Evolutionary conservation across 345 rosid species (phyloP), one percentile per base, ranked within the genome.

Genomic region (Euphorbia lathyris): DNA sequence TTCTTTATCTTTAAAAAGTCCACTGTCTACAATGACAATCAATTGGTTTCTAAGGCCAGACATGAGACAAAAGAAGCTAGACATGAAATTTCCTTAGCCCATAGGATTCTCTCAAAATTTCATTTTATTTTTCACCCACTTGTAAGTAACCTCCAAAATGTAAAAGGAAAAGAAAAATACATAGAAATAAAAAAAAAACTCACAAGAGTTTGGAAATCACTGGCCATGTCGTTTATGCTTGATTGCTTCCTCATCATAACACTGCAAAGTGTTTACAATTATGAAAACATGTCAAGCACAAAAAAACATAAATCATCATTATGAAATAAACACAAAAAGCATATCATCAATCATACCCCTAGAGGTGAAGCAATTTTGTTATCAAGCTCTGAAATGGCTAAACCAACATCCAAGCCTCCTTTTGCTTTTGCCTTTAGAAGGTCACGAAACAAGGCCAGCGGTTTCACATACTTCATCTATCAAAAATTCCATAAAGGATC

Each of bases 391-490:
- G 90, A 92, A 34, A 92, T 66, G 36, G 98, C 87, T 63, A 95
- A 72, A 0, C 99, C 99, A 23, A 95, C 92, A 71, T 88, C 96
- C 96, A 9, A 88, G 96, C 83, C 55, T 69, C 59, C 67, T 65
- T 55, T 42, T 29, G 68, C 73, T 65, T 77, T 76, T 27, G 78
- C 43, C 84, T 81, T 83, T 65, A 79, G 19, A 73, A 88, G 71
- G 22, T 85, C 84, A 17, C 69, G 80, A 75, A 88, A 77, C 78
- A 90, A 74, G 23, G 72, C 76, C 72, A 80, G 42, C 27, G 97
- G 91, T 73, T 81, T 87, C 78, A 85, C 79, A 67, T 82, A 88
- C 85, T 82, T 88, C 98, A 94, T 94, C 77, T 85, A n/a, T 51
- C 13, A 58, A 56, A 27, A 26, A 16, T 45, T 0, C 23, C 16